A percentile compares a stretch with the other conserved stretches of the same genome.
phyloP scores from a whole-genome alignment of 2,329 filamentous ascomycete genomes.

The Thielaviopsis musarum region DNA sequence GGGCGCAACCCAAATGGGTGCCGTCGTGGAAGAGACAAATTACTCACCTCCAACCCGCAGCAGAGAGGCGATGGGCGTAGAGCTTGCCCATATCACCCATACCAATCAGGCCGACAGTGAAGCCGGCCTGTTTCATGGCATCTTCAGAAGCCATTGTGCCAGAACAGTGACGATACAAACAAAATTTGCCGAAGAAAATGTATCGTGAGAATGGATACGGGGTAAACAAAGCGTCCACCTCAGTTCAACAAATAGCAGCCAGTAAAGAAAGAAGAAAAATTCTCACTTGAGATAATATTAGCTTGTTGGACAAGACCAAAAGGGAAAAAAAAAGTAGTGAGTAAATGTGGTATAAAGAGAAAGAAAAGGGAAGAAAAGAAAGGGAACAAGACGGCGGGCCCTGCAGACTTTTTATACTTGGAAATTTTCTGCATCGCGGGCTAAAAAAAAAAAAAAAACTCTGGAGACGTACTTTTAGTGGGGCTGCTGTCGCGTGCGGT shows the following conservation, averaged over 20 bases:
- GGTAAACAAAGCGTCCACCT: neutral
- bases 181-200: neutral
- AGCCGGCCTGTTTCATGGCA: constrained; percentile 37
- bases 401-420: neutral
- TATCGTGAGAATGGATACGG: neutral
- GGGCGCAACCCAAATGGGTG: constrained; percentile 4
- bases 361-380: constrained; percentile 1
- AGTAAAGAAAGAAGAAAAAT: neutral
- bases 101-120: constrained; percentile 83
- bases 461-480: neutral
- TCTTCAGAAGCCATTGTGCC: constrained; percentile 3
- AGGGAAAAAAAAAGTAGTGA: neutral
- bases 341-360: neutral
- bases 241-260: neutral
- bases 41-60: constrained; percentile 87
- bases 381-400: neutral
- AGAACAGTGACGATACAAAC: neutral
- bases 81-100: constrained; percentile 99
- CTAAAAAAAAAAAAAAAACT: constrained; percentile 2
- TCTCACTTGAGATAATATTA: neutral
- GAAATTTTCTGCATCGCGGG: neutral
- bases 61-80: constrained; percentile 79
- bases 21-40: constrained; percentile 7
- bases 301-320: no score
- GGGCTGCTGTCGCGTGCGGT: neutral